phyloP scores from a whole-genome alignment of 352 stramenopile genomes.

The Pythium scleroteichum region DNA sequence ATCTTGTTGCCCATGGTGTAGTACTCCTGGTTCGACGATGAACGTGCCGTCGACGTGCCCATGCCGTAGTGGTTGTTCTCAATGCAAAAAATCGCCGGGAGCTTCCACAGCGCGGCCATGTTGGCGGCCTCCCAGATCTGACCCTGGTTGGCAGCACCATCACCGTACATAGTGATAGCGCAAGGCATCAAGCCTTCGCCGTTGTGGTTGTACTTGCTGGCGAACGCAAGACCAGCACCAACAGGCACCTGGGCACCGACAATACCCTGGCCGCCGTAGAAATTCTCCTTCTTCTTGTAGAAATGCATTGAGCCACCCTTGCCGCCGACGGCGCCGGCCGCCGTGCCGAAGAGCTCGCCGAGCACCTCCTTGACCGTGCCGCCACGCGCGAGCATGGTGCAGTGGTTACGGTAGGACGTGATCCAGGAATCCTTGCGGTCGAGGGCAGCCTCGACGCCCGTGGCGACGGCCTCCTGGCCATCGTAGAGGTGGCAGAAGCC shows the following conservation, averaged over 20 bases:
- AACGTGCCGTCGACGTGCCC: constrained; percentile 98
- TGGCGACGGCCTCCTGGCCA: constrained; percentile 99
- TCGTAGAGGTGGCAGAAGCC: constrained; percentile 99
- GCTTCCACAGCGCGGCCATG: constrained; percentile 98
- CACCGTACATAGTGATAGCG: constrained; percentile 98
- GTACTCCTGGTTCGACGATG: constrained; percentile 97
- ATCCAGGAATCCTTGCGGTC: constrained; percentile 97
- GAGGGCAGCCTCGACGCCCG: constrained; percentile 96
- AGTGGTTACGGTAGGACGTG: constrained; percentile 99
- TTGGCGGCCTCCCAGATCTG: constrained; percentile 98
- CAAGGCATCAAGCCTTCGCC: constrained; percentile 89
- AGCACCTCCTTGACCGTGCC: constrained; percentile 93
- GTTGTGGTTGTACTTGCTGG: constrained; percentile 98
- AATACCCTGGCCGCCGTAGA: constrained; percentile 98
- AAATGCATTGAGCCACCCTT: constrained; percentile 99
- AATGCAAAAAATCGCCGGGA: constrained; percentile 99
- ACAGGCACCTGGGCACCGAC: constrained; percentile 99
- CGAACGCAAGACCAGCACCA: constrained; percentile 97
- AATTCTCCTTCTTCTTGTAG: constrained; percentile 98
- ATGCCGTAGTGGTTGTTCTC: constrained; percentile 99
- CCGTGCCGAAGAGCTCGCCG: constrained; percentile 96
- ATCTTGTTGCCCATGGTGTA: constrained; percentile 99
- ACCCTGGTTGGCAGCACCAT: constrained; percentile 99
- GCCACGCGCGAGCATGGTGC: constrained; percentile 94
- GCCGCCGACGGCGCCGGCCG: constrained; percentile 87